Conservation (phyloP, 192 early-diverging fungal genomes). For the Entomortierella chlamydospora region DNA sequence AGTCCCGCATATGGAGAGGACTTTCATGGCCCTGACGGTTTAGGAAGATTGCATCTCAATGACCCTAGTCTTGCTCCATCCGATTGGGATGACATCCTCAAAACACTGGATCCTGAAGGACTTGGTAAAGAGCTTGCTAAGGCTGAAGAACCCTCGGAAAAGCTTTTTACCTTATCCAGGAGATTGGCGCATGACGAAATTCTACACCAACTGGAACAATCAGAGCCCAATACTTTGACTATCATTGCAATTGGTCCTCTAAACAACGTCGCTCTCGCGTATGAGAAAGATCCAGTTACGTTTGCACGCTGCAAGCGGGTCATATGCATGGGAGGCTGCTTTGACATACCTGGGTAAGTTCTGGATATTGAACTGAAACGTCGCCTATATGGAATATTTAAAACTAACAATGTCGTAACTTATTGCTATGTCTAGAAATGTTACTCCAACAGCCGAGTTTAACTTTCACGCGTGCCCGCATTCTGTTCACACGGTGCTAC, state of each 20-base stretch:
- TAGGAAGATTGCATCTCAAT: conserved; percentile 54
- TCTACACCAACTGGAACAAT: conserved; percentile 53
- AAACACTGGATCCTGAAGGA: conserved; percentile 25
- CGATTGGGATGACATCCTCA: conserved; percentile 46
- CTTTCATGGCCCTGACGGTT: conserved; percentile 63
- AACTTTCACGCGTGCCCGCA: conserved; percentile 61
- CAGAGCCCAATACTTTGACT: conserved; percentile 56
- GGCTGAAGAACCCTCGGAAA: conserved; percentile 10
- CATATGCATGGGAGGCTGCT: conserved; percentile 60
- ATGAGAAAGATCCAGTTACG: conserved; percentile 53
- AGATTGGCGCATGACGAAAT: conserved; percentile 59
- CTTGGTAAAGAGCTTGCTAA: conserved; percentile 27
- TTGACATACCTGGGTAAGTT: conserved; percentile 26
- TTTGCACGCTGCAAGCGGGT: conserved; percentile 60
- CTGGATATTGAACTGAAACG: no score
- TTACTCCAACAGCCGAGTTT: conserved; percentile 60
- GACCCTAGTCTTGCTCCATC: conserved; percentile 40
- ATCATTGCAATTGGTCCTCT: conserved; percentile 62
- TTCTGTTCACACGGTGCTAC: conserved; percentile 52
- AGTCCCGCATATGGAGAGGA: conserved; percentile 48
- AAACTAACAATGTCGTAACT: background rate
- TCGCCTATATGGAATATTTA: no score
- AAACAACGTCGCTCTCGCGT: conserved; percentile 61
- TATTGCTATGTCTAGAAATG: conserved; percentile 39
- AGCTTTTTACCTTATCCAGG: conserved; percentile 45